These are phyloP conservation scores for Podaxis rugospora DNA, from an alignment of 768 basidiomycete species.

Conservation along the genomic window DNA sequence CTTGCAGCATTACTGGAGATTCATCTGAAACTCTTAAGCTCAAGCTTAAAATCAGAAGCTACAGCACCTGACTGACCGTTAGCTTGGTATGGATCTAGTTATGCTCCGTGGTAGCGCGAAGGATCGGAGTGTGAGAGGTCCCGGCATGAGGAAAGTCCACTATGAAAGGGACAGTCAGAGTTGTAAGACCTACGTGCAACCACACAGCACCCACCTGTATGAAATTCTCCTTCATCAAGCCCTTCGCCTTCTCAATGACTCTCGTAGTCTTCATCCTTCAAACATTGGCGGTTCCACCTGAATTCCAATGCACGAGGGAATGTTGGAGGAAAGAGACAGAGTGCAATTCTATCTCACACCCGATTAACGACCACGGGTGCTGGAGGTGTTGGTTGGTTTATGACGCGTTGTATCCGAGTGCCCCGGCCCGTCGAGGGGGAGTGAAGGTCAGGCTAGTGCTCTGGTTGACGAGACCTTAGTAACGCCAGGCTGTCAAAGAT, in stretches of 20 bases:
- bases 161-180: no score
- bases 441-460: neutral
- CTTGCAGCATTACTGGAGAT: no score
- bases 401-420: neutral
- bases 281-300: neutral
- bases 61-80: no score
- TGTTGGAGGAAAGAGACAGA: neutral
- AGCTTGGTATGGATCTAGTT: no score
- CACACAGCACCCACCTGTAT: neutral
- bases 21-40: no score
- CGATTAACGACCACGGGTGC: slow-evolving; percentile 5
- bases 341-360: slow-evolving; percentile 6
- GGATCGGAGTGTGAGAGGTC: no score
- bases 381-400: slow-evolving; percentile 7
- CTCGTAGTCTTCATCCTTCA: neutral
- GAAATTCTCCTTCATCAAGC: neutral
- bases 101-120: no score
- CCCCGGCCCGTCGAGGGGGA: neutral
- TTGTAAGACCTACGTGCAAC: neutral
- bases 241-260: neutral
- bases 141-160: no score
- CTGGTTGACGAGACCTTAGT: neutral
- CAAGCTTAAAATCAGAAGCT: no score
- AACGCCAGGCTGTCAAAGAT: neutral
- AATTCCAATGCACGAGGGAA: slow-evolving; percentile 4